Evolutionary conservation across 148 eudicot species (phyloP).

Genomic region (Pouteria glomerata): DNA sequence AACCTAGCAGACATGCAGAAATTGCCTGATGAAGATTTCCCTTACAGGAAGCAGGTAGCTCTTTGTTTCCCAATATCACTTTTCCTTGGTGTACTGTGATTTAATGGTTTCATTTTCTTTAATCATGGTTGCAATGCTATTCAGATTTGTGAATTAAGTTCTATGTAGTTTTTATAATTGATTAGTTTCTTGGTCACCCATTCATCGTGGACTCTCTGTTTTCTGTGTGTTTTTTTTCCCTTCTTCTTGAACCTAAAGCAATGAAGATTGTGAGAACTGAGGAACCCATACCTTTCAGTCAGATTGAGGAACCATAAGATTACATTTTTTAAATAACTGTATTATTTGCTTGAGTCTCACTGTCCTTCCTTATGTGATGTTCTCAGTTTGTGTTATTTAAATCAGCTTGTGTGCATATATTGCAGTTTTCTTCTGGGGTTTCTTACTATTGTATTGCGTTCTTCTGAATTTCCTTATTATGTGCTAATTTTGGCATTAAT

Average conservation of each 20-base stretch:
- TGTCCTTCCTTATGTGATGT: background rate
- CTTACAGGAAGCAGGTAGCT: conserved; percentile 71
- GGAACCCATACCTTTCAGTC: no score
- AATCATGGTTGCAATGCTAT: background rate
- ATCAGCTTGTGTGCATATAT: no score
- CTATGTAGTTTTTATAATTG: background rate
- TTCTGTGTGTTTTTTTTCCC: no score
- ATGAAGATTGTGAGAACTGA: background rate
- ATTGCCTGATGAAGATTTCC: conserved; percentile 74
- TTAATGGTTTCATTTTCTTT: background rate
- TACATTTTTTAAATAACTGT: background rate
- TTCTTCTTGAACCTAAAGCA: background rate
- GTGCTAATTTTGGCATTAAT: no score
- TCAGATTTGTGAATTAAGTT: no score
- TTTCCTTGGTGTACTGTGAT: background rate
- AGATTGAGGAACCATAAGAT: background rate
- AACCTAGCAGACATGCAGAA: conserved; percentile 77
- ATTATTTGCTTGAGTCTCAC: background rate
- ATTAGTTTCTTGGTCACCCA: background rate
- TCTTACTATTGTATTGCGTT: no score
- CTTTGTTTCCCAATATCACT: background rate
- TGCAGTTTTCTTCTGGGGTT: no score
- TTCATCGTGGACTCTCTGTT: background rate
- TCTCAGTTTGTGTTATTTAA: no score
- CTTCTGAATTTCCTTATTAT: no score